Percentiles rank a stretch among this genome's conserved stretches.
These are phyloP conservation scores for Nemania serpens DNA, from an alignment of 2,329 filamentous ascomycete species.

Conservation along the genomic window DNA sequence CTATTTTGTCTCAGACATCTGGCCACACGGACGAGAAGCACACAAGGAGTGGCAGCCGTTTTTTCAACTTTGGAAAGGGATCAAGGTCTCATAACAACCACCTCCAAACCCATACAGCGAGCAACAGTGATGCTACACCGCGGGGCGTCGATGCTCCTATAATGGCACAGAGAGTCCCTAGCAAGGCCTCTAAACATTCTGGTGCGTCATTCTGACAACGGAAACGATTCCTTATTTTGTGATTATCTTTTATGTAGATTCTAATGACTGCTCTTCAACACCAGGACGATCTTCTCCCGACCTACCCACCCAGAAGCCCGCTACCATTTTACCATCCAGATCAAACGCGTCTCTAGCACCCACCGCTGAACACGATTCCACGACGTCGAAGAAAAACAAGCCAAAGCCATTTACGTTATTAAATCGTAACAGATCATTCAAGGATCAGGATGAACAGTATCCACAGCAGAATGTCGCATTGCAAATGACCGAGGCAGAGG, in stretches of 20 bases:
- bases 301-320: conserved; percentile 46
- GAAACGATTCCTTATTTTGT: not conserved
- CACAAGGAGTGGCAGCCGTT: conserved; percentile 41
- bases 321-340: conserved; percentile 50
- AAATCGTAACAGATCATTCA: conserved; percentile 57
- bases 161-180: conserved; percentile 39
- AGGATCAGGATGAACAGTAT: conserved; percentile 48
- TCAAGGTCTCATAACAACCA: conserved; percentile 35
- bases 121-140: conserved; percentile 37
- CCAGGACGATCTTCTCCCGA: conserved; percentile 41
- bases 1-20: conserved; percentile 21
- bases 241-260: conserved; percentile 24
- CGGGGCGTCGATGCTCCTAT: conserved; percentile 37
- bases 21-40: conserved; percentile 38
- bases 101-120: conserved; percentile 33
- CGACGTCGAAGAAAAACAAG: conserved; percentile 52
- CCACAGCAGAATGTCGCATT: conserved; percentile 43
- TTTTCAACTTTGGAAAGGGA: conserved; percentile 41
- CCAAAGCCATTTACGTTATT: conserved; percentile 60
- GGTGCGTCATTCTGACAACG: conserved; percentile 33
- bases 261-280: conserved; percentile 32
- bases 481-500: conserved; percentile 45
- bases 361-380: conserved; percentile 51
- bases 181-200: conserved; percentile 40
- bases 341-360: conserved; percentile 60